Evolutionary conservation across 371 early-diverging fungal species (phyloP).

Genomic region (Gilbertella persicaria): DNA sequence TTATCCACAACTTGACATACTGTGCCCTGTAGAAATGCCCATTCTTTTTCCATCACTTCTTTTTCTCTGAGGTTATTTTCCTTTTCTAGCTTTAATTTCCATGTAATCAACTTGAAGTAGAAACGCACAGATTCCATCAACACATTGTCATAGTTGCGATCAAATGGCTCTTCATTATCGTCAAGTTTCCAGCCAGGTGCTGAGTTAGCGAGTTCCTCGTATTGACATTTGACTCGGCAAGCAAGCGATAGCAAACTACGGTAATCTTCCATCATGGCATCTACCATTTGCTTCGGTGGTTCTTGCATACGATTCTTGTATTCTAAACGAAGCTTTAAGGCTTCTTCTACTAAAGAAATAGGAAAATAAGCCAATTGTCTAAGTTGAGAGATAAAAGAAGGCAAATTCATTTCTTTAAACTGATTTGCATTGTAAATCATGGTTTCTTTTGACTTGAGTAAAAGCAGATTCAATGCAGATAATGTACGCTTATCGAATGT

Average conservation of each 20-base stretch:
- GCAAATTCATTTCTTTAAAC: slow-evolving; percentile 71
- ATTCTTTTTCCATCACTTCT: slow-evolving; percentile 82
- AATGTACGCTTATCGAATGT: slow-evolving; percentile 81
- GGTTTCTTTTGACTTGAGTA: slow-evolving; percentile 64
- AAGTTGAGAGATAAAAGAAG: slow-evolving; percentile 65
- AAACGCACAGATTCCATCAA: slow-evolving; percentile 73
- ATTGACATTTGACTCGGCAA: slow-evolving; percentile 71
- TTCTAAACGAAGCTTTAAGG: slow-evolving; percentile 74
- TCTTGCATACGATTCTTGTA: slow-evolving; percentile 72
- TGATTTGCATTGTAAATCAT: slow-evolving; percentile 66
- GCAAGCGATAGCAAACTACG: slow-evolving; percentile 73
- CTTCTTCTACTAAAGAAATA: slow-evolving; percentile 76
- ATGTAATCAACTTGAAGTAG: slow-evolving; percentile 77
- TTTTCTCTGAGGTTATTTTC: slow-evolving; percentile 72
- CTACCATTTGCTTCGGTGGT: slow-evolving; percentile 72
- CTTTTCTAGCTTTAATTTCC: slow-evolving; percentile 60
- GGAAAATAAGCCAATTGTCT: slow-evolving; percentile 79
- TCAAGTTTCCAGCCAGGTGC: slow-evolving; percentile 73
- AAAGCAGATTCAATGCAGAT: slow-evolving; percentile 51
- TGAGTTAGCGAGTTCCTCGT: slow-evolving; percentile 63
- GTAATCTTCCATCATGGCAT: slow-evolving; percentile 83
- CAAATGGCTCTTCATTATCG: slow-evolving; percentile 51
- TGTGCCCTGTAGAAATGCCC: slow-evolving; percentile 70
- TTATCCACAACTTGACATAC: slow-evolving; percentile 72
- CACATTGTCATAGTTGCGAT: slow-evolving; percentile 68